Evolutionary conservation across 208 protist species (phyloP).

Genomic region (Acanthamoeba lenticulata): DNA sequence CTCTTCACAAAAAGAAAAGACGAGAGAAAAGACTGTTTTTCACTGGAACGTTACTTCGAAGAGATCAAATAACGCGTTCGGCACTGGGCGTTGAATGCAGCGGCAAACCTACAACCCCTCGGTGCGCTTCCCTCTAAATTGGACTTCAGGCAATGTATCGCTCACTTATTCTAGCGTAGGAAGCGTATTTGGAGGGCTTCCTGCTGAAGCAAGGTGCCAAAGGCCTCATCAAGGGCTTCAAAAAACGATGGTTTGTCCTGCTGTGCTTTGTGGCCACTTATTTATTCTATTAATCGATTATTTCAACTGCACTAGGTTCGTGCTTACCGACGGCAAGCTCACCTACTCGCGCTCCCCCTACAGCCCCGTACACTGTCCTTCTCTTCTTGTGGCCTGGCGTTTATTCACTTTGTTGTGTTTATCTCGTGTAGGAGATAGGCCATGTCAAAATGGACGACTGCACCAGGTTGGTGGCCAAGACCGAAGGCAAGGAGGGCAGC

Average conservation of each 20-base stretch:
- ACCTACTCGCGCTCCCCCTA: not conserved
- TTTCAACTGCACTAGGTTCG: not conserved
- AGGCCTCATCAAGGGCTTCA: not conserved
- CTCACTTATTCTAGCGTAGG: not conserved
- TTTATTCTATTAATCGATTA: not conserved
- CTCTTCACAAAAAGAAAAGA: too few species aligned
- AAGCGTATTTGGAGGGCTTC: not conserved
- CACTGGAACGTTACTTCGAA: too few species aligned
- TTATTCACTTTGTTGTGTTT: not conserved
- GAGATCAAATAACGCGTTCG: not conserved
- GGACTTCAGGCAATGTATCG: too few species aligned
- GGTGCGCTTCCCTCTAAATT: not conserved
- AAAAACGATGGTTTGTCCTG: not conserved
- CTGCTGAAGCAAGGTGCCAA: not conserved
- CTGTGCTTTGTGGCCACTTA: not conserved
- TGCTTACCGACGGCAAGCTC: not conserved
- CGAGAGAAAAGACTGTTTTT: too few species aligned
- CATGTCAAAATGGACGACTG: conserved; percentile 1
- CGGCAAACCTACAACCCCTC: not conserved
- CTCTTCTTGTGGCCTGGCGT: not conserved
- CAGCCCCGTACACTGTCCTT: not conserved
- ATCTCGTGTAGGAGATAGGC: not conserved
- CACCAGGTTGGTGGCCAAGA: not conserved
- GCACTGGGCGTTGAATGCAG: too few species aligned
- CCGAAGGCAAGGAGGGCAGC: conserved; percentile 5